Conservation (phyloP, 2,329 filamentous ascomycete genomes). For the Botrytis byssoidea region DNA sequence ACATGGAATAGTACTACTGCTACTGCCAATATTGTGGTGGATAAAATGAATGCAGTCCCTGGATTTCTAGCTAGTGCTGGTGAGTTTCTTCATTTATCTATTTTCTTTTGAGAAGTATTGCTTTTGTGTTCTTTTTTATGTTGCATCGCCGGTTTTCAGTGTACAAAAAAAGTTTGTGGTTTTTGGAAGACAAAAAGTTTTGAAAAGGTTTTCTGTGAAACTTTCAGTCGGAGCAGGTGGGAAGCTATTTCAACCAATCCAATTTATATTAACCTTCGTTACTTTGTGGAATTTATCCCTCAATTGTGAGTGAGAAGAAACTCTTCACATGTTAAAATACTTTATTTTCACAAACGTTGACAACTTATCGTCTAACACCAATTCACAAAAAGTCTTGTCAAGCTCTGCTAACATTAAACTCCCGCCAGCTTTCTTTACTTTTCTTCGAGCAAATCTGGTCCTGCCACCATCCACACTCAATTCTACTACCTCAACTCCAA, state of each 20-base stretch:
- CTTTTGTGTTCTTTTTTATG: background rate
- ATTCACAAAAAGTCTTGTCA: background rate
- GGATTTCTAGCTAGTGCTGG: constrained; percentile 60
- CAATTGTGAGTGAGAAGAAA: constrained; percentile 2
- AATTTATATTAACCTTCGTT: background rate
- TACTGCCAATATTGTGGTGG: constrained; percentile 42
- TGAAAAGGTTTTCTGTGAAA: background rate
- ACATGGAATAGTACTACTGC: constrained; percentile 1
- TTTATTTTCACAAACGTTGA: background rate
- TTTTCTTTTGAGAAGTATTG: background rate
- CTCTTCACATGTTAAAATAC: constrained; percentile 2
- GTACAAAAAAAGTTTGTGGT: background rate
- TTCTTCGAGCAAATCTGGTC: constrained; percentile 75
- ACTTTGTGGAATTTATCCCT: background rate
- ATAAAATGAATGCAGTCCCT: constrained; percentile 55
- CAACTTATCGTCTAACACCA: background rate
- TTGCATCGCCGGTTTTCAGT: background rate
- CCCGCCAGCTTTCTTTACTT: constrained; percentile 73
- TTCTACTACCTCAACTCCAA: constrained; percentile 63
- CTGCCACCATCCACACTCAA: constrained; percentile 52
- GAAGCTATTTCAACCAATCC: background rate
- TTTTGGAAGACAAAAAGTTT: background rate
- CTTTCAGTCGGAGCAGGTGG: background rate
- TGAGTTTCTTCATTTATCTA: constrained; percentile 42
- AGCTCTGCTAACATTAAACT: constrained; percentile 14